Percentiles rank a stretch among this genome's conserved stretches.
Conservation (phyloP, 179 eudicot genomes). For the Nepenthes alata region DNA sequence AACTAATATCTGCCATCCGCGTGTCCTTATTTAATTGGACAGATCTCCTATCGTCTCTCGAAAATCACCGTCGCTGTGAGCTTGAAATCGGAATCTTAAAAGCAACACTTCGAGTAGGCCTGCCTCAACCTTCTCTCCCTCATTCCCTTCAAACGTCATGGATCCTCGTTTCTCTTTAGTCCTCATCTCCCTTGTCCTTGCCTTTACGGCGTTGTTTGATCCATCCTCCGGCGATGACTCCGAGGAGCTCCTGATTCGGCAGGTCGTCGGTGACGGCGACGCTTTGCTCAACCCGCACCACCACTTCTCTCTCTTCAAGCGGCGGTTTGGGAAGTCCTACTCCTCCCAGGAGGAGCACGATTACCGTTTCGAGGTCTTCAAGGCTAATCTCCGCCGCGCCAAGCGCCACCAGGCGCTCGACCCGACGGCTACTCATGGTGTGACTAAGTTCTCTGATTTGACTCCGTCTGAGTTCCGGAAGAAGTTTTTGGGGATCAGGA, state of each 20-base stretch:
- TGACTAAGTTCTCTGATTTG: constrained; percentile 70
- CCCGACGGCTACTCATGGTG: constrained; percentile 71
- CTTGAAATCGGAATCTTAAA: too few species aligned
- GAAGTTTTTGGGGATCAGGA: constrained; percentile 28
- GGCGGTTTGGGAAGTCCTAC: constrained; percentile 43
- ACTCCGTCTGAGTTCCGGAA: constrained; percentile 55
- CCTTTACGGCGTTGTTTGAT: constrained; percentile 6
- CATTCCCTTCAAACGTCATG: not conserved
- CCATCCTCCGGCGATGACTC: not conserved
- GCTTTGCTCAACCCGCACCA: constrained; percentile 46
- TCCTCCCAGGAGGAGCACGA: constrained; percentile 49
- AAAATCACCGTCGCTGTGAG: too few species aligned
- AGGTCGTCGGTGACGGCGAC: constrained; percentile 30
- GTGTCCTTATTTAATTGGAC: too few species aligned
- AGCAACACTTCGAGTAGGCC: too few species aligned
- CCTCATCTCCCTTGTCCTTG: constrained; percentile 11
- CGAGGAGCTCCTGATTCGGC: constrained; percentile 53
- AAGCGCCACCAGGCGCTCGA: constrained; percentile 58
- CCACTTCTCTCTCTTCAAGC: constrained; percentile 68
- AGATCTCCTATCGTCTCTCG: too few species aligned
- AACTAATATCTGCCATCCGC: too few species aligned
- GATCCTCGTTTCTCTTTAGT: not conserved
- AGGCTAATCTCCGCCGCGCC: constrained; percentile 64
- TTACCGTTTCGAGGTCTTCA: constrained; percentile 43
- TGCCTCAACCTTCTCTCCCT: not conserved